Base-by-base conservation (phyloP, 768 basidiomycete genomes). In the Nidularia sp. region DNA sequence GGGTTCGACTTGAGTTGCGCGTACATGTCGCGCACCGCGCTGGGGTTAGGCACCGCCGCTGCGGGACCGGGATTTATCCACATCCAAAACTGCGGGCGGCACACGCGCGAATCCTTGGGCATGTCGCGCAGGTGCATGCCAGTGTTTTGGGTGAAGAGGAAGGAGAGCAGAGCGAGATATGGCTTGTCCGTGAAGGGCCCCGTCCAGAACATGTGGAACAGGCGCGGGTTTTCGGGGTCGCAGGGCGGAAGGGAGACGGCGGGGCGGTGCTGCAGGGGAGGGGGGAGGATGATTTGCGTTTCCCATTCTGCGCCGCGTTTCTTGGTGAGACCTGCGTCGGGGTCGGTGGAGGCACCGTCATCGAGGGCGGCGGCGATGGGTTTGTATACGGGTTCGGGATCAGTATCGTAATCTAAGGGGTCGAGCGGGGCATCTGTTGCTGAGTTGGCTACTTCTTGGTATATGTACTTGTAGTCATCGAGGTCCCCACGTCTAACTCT, bases 171-270 rank as follows among this genome's bases (percentile, higher is more conserved):
- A 0, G 94, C 93, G 63, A 92, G 80, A 78, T 97, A 97, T 0
- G 95, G 93, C 69, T 96, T 97, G 73, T 98, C 94, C 15, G 93
- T 94, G 73, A 98, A 96, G 1, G 93, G 86, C 0, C 94, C 93
- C 0, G 93, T 92, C 93, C 94, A 97, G 76, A 95, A 97, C 86
- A 96, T 80, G 70, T 97, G 94, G 76, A 90, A 96, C 4, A 95
- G 66, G 18, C 89, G 80, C 2, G 90, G 91, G 63, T 89, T 86
- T 50, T 89, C 84, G 0, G 74, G 64, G 49, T 90, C 86, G 70
- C 95, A 97, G 2, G 59, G 42, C 53, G 70, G 53, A 10, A 75
- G 70, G 52, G 66, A 72, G 56, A 63, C 74, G 60, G 65, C 71
- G 55, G 61, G 80, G 55, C 56, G 66, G 55, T 79, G 74, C 43